A percentile compares a stretch with the other conserved stretches of the same genome.
phyloP scores from a whole-genome alignment of 2,329 filamentous ascomycete genomes.

The Teratosphaeria gauchensis region DNA sequence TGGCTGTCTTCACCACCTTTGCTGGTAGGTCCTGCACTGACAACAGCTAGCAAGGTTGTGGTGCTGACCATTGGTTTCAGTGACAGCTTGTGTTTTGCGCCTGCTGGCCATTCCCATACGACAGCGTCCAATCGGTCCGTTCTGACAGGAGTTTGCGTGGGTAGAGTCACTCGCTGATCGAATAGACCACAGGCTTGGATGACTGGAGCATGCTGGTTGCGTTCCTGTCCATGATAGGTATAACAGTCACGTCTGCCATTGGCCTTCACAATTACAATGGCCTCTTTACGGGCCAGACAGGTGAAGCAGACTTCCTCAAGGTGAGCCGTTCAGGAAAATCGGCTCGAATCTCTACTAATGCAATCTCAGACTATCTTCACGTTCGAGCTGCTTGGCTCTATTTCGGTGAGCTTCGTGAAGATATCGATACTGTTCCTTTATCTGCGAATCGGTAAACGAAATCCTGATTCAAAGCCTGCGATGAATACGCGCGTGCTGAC shows the following conservation, averaged over 20 bases:
- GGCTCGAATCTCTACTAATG: neutral
- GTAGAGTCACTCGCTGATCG: neutral
- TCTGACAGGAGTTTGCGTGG: neutral
- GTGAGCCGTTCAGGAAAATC: neutral
- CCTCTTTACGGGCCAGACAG: neutral
- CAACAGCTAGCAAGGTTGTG: neutral
- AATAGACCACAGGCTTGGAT: neutral
- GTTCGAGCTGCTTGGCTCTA: neutral
- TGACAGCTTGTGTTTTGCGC: neutral
- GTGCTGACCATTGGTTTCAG: neutral
- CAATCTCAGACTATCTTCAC: neutral
- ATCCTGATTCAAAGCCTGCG: neutral
- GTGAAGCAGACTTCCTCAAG: neutral
- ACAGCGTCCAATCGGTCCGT: neutral
- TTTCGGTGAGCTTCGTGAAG: neutral
- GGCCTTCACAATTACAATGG: neutral
- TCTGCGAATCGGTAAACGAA: neutral
- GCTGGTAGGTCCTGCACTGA: neutral
- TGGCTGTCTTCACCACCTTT: neutral
- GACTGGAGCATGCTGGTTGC: neutral
- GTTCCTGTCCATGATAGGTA: neutral
- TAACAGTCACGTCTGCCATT: neutral
- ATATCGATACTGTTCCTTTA: neutral
- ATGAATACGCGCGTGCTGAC: neutral
- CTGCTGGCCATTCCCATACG: neutral